A percentile compares a stretch with the other conserved stretches of the same genome.
Evolutionary conservation across 2,329 filamentous ascomycete genomes (phyloP).

Genomic region (Cladosporium halotolerans): DNA sequence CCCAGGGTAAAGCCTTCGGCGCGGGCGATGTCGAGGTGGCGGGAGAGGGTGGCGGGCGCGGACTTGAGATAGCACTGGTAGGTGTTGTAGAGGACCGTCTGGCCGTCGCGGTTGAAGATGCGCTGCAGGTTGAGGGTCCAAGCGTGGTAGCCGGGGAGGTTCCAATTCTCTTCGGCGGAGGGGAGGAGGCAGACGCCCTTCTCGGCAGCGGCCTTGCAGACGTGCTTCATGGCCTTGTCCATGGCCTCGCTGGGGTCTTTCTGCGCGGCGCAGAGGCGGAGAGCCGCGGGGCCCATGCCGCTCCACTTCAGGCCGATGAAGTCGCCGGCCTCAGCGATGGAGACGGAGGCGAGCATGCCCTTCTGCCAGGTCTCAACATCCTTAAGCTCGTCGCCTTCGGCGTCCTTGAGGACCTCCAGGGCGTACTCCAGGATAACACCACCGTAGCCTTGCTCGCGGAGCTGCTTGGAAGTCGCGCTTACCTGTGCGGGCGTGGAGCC

Average conservation of each 20-base stretch:
- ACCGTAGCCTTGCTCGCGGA: slow-evolving; percentile 70
- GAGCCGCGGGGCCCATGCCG: slow-evolving; percentile 69
- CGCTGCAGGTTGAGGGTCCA: slow-evolving; percentile 64
- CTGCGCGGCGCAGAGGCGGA: slow-evolving; percentile 59
- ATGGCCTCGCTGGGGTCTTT: slow-evolving; percentile 59
- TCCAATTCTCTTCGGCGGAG: slow-evolving; percentile 75
- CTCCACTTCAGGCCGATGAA: slow-evolving; percentile 63
- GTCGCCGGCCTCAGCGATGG: slow-evolving; percentile 45
- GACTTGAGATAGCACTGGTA: slow-evolving; percentile 53
- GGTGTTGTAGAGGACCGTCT: slow-evolving; percentile 65
- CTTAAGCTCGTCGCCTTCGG: slow-evolving; percentile 47
- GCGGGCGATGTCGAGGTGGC: slow-evolving; percentile 42
- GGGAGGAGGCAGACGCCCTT: slow-evolving; percentile 71
- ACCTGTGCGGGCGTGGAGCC: slow-evolving; percentile 70
- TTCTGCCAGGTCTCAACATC: slow-evolving; percentile 67
- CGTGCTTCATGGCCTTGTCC: slow-evolving; percentile 61
- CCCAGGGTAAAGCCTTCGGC: slow-evolving; percentile 48
- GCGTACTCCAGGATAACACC: slow-evolving; percentile 84
- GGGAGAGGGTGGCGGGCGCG: slow-evolving; percentile 37
- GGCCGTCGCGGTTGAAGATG: slow-evolving; percentile 38
- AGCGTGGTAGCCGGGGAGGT: slow-evolving; percentile 73
- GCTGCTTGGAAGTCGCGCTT: slow-evolving; percentile 52
- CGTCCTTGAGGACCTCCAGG: slow-evolving; percentile 62
- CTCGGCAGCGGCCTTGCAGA: slow-evolving; percentile 65
- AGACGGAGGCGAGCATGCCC: slow-evolving; percentile 68